Evolutionary conservation across 768 basidiomycete species (phyloP).

Genomic region (Pulveroboletus sp.): DNA sequence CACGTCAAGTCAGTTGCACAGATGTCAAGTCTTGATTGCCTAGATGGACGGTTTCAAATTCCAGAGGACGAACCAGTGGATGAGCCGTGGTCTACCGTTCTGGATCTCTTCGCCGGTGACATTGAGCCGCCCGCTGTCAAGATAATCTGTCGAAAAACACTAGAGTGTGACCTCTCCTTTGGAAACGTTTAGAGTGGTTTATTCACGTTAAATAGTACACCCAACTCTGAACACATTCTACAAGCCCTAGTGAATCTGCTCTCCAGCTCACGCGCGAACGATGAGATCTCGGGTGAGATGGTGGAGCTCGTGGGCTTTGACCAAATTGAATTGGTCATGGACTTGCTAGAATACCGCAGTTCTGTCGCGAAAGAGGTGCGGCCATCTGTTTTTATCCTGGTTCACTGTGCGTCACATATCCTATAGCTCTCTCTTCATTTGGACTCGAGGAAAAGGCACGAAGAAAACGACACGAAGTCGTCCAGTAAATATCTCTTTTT

Average conservation of each 20-base stretch:
- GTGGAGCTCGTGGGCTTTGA: constrained; percentile 84
- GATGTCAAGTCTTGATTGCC: constrained; percentile 4
- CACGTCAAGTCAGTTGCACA: background rate
- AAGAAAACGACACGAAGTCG: background rate
- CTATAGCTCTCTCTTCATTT: constrained; percentile 17
- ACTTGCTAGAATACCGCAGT: constrained; percentile 60
- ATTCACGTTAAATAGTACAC: constrained; percentile 15
- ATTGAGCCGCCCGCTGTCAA: background rate
- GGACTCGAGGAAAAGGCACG: background rate
- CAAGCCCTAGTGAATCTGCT: constrained; percentile 37
- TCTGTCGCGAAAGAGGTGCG: constrained; percentile 50
- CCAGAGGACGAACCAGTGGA: constrained; percentile 10
- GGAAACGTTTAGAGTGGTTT: background rate
- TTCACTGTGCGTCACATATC: background rate
- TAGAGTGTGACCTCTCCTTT: constrained; percentile 12
- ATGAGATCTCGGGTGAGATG: constrained; percentile 75
- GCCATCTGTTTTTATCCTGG: background rate
- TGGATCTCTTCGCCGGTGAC: constrained; percentile 27
- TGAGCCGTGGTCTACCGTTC: constrained; percentile 31
- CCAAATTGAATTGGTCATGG: constrained; percentile 72
- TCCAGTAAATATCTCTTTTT: constrained; percentile 7
- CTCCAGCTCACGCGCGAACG: constrained; percentile 50
- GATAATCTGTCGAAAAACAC: constrained; percentile 9
- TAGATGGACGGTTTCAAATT: constrained; percentile 14
- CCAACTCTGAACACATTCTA: constrained; percentile 4